Evolutionary conservation across 495 filamentous ascomycete genomes (phyloP).

Genomic region (Talaromyces nanjingensis): DNA sequence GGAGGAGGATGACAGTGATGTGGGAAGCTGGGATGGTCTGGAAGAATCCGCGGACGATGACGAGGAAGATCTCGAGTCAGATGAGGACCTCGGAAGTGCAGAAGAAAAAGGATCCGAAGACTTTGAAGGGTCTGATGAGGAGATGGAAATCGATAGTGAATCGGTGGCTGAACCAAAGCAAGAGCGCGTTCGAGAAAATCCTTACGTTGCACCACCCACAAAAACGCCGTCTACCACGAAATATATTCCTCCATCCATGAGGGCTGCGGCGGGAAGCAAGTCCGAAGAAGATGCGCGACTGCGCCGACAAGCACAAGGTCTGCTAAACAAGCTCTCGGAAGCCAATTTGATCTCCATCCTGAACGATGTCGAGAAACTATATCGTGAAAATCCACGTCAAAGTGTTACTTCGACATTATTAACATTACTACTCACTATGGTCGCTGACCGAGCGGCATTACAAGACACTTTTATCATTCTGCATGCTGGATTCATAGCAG

Average conservation of each 20-base stretch:
- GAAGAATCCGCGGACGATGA: conserved; percentile 7
- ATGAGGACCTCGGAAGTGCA: background rate
- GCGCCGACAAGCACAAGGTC: conserved; percentile 73
- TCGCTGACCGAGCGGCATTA: conserved; percentile 68
- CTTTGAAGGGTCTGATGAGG: conserved; percentile 14
- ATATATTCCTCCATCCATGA: conserved; percentile 86
- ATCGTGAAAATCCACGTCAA: conserved; percentile 70
- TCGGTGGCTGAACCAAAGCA: conserved; percentile 26
- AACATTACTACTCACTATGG: conserved; percentile 62
- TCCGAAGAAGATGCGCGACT: conserved; percentile 63
- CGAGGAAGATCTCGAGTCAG: background rate
- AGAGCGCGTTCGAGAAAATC: conserved; percentile 49
- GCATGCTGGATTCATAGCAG: conserved; percentile 83
- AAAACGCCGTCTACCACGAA: conserved; percentile 37
- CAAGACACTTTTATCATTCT: conserved; percentile 86
- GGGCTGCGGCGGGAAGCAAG: conserved; percentile 53
- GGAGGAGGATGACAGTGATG: conserved; percentile 25
- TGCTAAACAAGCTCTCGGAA: conserved; percentile 89
- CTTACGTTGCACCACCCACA: conserved; percentile 50
- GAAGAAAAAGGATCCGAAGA: conserved; percentile 11
- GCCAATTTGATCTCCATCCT: conserved; percentile 78
- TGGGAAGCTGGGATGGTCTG: conserved; percentile 2
- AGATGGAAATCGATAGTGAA: conserved; percentile 14
- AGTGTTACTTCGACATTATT: conserved; percentile 75
- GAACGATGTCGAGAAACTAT: conserved; percentile 72